A percentile compares a stretch with the other conserved stretches of the same genome.
phyloP scores from a whole-genome alignment of 805 yeast genomes.

The Torulaspora franciscae region DNA sequence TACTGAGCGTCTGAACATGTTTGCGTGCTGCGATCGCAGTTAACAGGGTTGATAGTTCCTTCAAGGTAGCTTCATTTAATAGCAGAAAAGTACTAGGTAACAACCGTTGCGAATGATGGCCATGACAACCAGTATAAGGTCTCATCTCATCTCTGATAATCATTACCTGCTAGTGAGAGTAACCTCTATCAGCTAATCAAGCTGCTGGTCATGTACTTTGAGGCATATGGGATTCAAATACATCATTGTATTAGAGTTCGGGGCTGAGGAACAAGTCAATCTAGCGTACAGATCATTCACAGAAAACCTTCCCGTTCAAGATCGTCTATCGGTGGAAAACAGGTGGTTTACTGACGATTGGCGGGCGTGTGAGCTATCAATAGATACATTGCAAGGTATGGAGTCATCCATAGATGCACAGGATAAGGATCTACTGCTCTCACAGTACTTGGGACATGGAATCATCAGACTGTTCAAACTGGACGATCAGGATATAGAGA shows the following conservation, averaged over 20 bases:
- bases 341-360: slow-evolving; percentile 14
- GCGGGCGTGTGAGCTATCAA: slow-evolving; percentile 16
- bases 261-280: slow-evolving; percentile 10
- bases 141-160: no score
- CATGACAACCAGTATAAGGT: background rate
- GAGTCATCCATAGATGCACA: slow-evolving; percentile 3
- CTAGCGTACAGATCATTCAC: slow-evolving; percentile 14
- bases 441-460: slow-evolving; percentile 67
- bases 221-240: slow-evolving; percentile 13
- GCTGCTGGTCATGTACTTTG: background rate
- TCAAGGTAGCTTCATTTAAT: background rate
- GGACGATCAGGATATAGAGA: slow-evolving; percentile 36
- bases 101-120: slow-evolving; percentile 4
- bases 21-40: background rate
- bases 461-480: slow-evolving; percentile 63
- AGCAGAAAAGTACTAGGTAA: background rate
- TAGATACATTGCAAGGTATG: slow-evolving; percentile 9
- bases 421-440: slow-evolving; percentile 34
- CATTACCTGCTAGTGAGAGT: background rate
- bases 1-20: slow-evolving; percentile 14
- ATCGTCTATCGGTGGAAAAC: background rate
- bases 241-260: slow-evolving; percentile 16
- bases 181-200: background rate
- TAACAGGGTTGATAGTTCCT: background rate
- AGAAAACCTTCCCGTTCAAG: background rate